Base-by-base conservation (phyloP, 495 filamentous ascomycete species). In the Bryoglossum gracile region DNA sequence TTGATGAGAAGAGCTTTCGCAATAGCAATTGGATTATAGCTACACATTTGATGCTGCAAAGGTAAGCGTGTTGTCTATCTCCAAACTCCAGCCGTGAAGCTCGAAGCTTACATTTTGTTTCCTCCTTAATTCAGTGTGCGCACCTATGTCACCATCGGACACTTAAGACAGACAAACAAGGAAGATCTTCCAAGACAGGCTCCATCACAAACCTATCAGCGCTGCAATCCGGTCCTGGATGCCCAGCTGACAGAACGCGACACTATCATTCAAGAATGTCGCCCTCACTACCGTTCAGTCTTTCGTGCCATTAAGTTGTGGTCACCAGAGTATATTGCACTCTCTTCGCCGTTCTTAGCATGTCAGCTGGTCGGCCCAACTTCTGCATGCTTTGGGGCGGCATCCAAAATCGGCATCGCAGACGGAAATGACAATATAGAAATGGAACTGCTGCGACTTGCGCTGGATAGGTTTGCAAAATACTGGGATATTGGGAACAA, bases 21-120 rank as follows among this genome's bases (percentile, higher is more conserved):
- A 46, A 21, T 8, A 46, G 43, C 43, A 46, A 46, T 19, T 46
- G 43, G 43, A 18, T 36, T 8, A 4, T 35, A 4, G 17, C 36
- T 6, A 34, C 43, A 17, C 25, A 19, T 13, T 19, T 46, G 28
- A 46, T 46, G 43, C 9, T 35, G 6, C 43, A 35, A 22, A 33
- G 17, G 43, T 46, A 36, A 21, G 17, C 22, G 16, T 46, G 30
- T 26, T 21, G 9, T 13, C 10, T 16, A 26, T 13, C 8, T n/a
- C 4, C 19, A 8, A n/a, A 14, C 4, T 17, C 14, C 14, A 28
- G 8, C 0, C n/a, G 8, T 25, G 9, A n/a, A 11, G n/a, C 13
- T n/a, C 8, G 11, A 3, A 24, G 6, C 14, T 26, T 13, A n/a
- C 18, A 8, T 16, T 9, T 28, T 26, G 41, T 28, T n/a, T n/a